A percentile compares a stretch with the other conserved stretches of the same genome.
These are phyloP conservation scores for Epichloe bromicola DNA, from an alignment of 2,329 filamentous ascomycete species.

Conservation along the genomic window DNA sequence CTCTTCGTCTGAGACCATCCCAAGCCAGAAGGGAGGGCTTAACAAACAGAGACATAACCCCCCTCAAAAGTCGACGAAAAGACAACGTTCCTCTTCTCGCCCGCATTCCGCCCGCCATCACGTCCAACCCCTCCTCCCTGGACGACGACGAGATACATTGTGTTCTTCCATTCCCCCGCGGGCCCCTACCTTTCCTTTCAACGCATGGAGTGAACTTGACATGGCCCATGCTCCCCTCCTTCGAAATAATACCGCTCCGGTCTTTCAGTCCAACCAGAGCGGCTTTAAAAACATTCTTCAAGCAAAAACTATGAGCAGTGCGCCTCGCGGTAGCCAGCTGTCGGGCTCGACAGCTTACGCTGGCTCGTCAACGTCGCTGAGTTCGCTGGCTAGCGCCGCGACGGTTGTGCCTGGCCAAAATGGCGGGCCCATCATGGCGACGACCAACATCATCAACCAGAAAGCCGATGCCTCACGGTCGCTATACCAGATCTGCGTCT, in stretches of 20 bases:
- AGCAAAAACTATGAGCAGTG: conserved; percentile 36
- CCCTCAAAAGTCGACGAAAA: conserved; percentile 2
- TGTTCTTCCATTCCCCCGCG: conserved; percentile 3
- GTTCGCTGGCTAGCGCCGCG: conserved; percentile 31
- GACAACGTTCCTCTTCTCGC: background rate
- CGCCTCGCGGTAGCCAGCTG: conserved; percentile 46
- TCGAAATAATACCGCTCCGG: conserved; percentile 45
- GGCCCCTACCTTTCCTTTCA: background rate
- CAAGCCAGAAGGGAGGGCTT: conserved; percentile 6
- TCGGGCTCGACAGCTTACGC: conserved; percentile 46
- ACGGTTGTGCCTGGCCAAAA: conserved; percentile 30
- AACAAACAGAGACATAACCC: background rate
- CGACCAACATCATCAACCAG: conserved; percentile 93
- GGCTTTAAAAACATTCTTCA: conserved; percentile 27
- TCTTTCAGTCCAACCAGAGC: conserved; percentile 36
- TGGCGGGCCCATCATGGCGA: conserved; percentile 56
- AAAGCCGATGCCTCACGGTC: conserved; percentile 84
- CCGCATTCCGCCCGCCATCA: conserved; percentile 1
- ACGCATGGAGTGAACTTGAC: conserved; percentile 31
- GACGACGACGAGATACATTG: background rate
- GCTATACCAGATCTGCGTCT: conserved; percentile 89
- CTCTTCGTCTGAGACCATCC: conserved; percentile 7
- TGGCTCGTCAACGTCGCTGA: conserved; percentile 39
- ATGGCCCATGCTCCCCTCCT: conserved; percentile 49
- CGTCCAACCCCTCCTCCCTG: background rate